These are phyloP conservation scores for Aureobasidium leucospermi DNA, from an alignment of 2,329 filamentous ascomycete genomes.

Conservation along the genomic window DNA sequence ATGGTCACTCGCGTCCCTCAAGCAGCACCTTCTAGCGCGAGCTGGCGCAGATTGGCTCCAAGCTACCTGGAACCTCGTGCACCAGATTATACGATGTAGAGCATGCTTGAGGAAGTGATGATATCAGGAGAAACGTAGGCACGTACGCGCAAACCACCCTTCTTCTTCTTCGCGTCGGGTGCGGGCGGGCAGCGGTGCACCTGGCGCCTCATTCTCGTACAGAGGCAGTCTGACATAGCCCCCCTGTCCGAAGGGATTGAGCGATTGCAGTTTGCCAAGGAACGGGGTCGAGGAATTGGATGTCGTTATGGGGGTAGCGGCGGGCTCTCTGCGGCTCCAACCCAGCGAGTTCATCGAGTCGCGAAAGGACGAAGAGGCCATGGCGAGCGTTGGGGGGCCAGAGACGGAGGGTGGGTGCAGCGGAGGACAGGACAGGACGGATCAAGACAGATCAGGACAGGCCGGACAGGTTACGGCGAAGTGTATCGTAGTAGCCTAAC, in stretches of 20 bases:
- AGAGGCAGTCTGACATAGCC: conserved; percentile 90
- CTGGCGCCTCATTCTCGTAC: conserved; percentile 63
- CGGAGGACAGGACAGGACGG: background rate
- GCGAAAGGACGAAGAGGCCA: conserved; percentile 85
- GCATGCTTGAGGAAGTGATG: conserved; percentile 16
- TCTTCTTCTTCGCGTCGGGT: conserved; percentile 88
- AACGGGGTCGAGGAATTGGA: conserved; percentile 65
- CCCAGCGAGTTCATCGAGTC: conserved; percentile 92
- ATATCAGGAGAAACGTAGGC: conserved; percentile 17
- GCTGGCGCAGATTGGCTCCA: conserved; percentile 6
- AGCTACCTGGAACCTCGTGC: conserved; percentile 8
- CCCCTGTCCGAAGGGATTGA: conserved; percentile 80
- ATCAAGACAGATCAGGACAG: conserved; percentile 1
- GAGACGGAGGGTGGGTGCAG: background rate
- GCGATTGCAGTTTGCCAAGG: conserved; percentile 69
- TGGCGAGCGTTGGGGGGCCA: conserved; percentile 30
- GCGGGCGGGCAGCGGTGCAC: conserved; percentile 78
- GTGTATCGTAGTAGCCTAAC: background rate
- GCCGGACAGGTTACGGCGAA: background rate
- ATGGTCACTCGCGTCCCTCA: conserved; percentile 9
- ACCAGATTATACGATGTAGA: conserved; percentile 8
- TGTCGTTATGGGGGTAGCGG: conserved; percentile 64
- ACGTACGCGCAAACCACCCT: conserved; percentile 91
- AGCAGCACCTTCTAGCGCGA: background rate
- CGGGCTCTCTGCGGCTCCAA: conserved; percentile 79